phyloP scores from a whole-genome alignment of 164 flowering plant species.

The Magnolia kwangsiensis region DNA sequence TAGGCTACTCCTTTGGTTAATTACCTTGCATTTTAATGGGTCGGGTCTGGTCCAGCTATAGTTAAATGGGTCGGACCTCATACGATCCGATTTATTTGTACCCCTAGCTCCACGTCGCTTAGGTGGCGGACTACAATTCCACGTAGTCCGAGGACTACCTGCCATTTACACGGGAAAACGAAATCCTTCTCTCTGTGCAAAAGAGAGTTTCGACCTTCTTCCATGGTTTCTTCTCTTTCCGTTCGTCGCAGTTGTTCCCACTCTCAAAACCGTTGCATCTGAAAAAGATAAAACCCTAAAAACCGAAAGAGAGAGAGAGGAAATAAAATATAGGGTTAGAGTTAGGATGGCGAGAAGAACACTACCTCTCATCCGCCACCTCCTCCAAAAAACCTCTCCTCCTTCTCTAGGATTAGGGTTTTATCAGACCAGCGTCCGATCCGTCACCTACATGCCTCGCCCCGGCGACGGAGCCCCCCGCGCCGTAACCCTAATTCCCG shows the following conservation, averaged over 20 bases:
- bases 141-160: neutral
- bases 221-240: neutral
- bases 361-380: neutral
- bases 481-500: conserved; percentile 72
- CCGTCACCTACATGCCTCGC: conserved; percentile 85
- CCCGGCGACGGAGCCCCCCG: conserved; percentile 83
- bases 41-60: too few relatives aligned
- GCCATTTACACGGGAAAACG: neutral
- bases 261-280: neutral
- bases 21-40: too few relatives aligned
- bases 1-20: too few relatives aligned
- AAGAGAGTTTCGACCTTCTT: neutral
- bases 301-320: neutral
- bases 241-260: neutral
- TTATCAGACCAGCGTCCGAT: conserved; percentile 15
- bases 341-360: conserved; percentile 1
- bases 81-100: too few relatives aligned
- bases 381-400: neutral
- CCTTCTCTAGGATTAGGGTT: neutral
- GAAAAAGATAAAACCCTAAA: neutral
- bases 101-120: too few relatives aligned
- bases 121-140: neutral
- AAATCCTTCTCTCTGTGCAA: neutral
- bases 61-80: too few relatives aligned
- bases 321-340: neutral